These are phyloP conservation scores for Colletotrichum tofieldiae DNA, from an alignment of 2,329 filamentous ascomycete species.

Conservation along the genomic window DNA sequence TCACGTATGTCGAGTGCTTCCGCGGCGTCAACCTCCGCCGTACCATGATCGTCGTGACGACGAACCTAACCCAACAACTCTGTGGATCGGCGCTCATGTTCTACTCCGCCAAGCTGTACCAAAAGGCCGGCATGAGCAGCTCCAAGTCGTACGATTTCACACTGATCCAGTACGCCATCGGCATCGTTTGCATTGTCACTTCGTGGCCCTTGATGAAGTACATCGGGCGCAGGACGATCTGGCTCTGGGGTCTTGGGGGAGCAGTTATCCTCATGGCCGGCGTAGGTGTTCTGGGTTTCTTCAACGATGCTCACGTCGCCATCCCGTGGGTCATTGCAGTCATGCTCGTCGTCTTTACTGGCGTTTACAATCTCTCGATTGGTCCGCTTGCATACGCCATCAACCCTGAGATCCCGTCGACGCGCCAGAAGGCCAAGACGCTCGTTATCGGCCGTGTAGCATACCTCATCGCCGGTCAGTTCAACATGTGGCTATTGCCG, in stretches of 20 bases:
- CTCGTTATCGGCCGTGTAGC: constrained; percentile 43
- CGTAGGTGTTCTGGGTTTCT: constrained; percentile 52
- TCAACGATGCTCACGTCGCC: constrained; percentile 43
- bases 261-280: constrained; percentile 55
- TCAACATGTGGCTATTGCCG: constrained; percentile 45
- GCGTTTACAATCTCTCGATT: constrained; percentile 61
- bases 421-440: constrained; percentile 46
- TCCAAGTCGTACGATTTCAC: constrained; percentile 62
- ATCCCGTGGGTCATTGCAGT: constrained; percentile 54
- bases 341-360: constrained; percentile 57
- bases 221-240: constrained; percentile 61
- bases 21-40: constrained; percentile 51
- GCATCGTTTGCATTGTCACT: constrained; percentile 59
- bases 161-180: constrained; percentile 58
- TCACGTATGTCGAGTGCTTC: constrained; percentile 55
- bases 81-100: constrained; percentile 68
- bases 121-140: constrained; percentile 63
- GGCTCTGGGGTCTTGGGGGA: constrained; percentile 56
- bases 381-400: constrained; percentile 56
- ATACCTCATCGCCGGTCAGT: constrained; percentile 43
- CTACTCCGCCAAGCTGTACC: constrained; percentile 67
- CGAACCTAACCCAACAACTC: constrained; percentile 69
- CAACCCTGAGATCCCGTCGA: constrained; percentile 58
- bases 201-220: constrained; percentile 60
- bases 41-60: constrained; percentile 61